phyloP scores from a whole-genome alignment of 768 basidiomycete genomes.

The Sarcodon sp. region DNA sequence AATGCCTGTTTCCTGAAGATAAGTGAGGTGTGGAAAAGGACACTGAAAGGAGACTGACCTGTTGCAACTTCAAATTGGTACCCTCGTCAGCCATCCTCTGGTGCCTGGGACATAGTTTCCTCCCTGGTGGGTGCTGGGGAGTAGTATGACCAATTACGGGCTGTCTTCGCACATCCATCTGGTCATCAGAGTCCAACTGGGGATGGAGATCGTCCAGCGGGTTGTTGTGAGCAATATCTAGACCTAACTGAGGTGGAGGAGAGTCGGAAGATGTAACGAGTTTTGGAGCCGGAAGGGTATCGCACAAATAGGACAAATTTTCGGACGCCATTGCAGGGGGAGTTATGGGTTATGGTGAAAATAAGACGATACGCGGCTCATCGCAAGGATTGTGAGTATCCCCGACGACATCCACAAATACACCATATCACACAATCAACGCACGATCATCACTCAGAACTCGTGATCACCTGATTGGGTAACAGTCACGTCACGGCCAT shows the following conservation, averaged over 20 bases:
- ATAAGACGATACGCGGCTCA: too few relatives aligned
- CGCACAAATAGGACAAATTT: conserved; percentile 40
- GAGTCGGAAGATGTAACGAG: conserved; percentile 21
- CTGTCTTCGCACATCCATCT: background rate
- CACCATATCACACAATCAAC: background rate
- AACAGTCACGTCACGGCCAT: background rate
- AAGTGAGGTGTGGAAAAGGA: background rate
- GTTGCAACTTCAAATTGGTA: conserved; percentile 83
- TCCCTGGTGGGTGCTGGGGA: conserved; percentile 24
- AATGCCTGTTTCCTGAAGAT: conserved; percentile 46
- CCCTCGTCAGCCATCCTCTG: conserved; percentile 96
- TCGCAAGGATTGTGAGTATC: too few relatives aligned
- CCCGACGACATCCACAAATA: background rate
- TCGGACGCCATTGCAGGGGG: background rate
- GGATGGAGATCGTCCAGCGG: background rate
- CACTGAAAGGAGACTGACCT: conserved; percentile 35
- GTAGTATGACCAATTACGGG: conserved; percentile 3
- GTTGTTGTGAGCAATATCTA: conserved; percentile 2
- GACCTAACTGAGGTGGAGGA: conserved; percentile 5
- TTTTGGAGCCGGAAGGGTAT: conserved; percentile 55
- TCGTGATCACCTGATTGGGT: too few relatives aligned
- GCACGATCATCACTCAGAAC: background rate
- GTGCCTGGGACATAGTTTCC: conserved; percentile 87
- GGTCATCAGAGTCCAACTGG: background rate
- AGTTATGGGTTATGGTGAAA: background rate